Conservation (phyloP, 805 yeast species). For the Komagataella mondaviorum region DNA sequence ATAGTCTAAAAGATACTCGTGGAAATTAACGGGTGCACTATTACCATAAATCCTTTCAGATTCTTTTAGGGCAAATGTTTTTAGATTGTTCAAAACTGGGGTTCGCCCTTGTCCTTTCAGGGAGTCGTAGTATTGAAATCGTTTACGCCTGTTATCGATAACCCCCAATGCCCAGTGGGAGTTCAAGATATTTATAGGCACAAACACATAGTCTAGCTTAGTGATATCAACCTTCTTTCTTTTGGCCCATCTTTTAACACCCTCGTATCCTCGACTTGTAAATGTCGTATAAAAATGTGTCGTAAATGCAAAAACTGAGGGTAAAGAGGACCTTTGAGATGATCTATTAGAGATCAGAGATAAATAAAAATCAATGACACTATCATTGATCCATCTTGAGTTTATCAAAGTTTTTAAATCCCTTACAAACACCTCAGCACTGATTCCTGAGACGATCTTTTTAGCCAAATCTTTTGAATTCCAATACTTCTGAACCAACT, state of each 20-base stretch:
- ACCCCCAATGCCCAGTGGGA: slow-evolving; percentile 91
- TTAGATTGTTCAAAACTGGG: slow-evolving; percentile 32
- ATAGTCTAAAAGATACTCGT: slow-evolving; percentile 11
- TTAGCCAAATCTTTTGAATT: slow-evolving; percentile 10
- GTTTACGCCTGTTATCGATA: slow-evolving; percentile 44
- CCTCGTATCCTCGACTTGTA: slow-evolving; percentile 57
- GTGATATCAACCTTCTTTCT: slow-evolving; percentile 57
- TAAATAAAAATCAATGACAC: slow-evolving; percentile 74
- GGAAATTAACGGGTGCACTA: slow-evolving; percentile 16
- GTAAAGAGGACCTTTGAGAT: slow-evolving; percentile 14
- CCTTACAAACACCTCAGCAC: slow-evolving; percentile 45
- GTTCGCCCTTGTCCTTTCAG: slow-evolving; percentile 27
- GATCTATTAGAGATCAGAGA: slow-evolving; percentile 33
- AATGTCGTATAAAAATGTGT: slow-evolving; percentile 80
- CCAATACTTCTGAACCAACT: slow-evolving; percentile 22
- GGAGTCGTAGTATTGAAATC: slow-evolving; percentile 70
- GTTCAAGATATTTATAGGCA: slow-evolving; percentile 74
- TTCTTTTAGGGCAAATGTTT: slow-evolving; percentile 57
- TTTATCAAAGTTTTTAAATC: slow-evolving; percentile 66
- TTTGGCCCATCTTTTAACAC: slow-evolving; percentile 79
- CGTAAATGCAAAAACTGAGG: slow-evolving; percentile 56
- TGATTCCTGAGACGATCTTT: slow-evolving; percentile 20
- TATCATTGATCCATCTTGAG: slow-evolving; percentile 82
- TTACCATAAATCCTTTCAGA: slow-evolving; percentile 35
- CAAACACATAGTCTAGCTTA: slow-evolving; percentile 50